Percentiles rank a stretch among this genome's conserved stretches.
These are phyloP conservation scores for Dillenia turbinata DNA, from an alignment of 164 flowering plant species.

Conservation along the genomic window DNA sequence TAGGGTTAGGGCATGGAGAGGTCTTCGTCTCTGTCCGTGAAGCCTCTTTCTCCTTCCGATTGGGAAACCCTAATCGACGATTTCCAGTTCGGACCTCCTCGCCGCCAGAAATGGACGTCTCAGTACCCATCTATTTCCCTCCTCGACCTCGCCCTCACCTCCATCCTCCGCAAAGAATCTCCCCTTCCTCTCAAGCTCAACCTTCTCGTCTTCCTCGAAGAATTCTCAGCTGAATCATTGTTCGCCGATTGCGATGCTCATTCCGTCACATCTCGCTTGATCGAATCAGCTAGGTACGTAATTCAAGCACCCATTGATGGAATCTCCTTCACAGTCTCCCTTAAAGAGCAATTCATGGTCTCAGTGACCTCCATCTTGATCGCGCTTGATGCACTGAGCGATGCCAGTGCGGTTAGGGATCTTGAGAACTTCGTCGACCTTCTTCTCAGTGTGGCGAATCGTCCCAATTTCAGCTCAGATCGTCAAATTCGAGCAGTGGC, in stretches of 20 bases:
- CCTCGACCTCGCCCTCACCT: constrained; percentile 53
- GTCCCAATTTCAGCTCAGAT: constrained; percentile 82
- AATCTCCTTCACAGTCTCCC: constrained; percentile 27
- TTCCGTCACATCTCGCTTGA: constrained; percentile 25
- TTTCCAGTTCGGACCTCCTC: constrained; percentile 48
- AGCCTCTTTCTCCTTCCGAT: constrained; percentile 53
- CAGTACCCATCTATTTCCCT: constrained; percentile 28
- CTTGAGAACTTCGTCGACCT: constrained; percentile 51
- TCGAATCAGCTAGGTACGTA: constrained; percentile 50
- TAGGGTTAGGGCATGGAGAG: too few species aligned
- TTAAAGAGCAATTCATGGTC: constrained; percentile 71
- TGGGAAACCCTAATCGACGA: constrained; percentile 84
- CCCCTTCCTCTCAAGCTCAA: constrained; percentile 41
- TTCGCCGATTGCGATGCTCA: constrained; percentile 13
- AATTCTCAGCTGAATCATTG: constrained; percentile 13
- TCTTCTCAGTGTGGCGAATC: constrained; percentile 56
- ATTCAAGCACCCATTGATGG: constrained; percentile 64
- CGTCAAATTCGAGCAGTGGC: constrained; percentile 73
- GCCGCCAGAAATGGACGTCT: constrained; percentile 38
- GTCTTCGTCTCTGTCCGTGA: constrained; percentile 7
- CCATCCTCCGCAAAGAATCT: constrained; percentile 51
- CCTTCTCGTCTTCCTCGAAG: constrained; percentile 61
- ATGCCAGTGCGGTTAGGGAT: constrained; percentile 9
- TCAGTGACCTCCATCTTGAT: constrained; percentile 59
- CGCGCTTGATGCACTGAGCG: constrained; percentile 10